phyloP scores from a whole-genome alignment of 148 eudicot genomes.

The Agrostemma githago region DNA sequence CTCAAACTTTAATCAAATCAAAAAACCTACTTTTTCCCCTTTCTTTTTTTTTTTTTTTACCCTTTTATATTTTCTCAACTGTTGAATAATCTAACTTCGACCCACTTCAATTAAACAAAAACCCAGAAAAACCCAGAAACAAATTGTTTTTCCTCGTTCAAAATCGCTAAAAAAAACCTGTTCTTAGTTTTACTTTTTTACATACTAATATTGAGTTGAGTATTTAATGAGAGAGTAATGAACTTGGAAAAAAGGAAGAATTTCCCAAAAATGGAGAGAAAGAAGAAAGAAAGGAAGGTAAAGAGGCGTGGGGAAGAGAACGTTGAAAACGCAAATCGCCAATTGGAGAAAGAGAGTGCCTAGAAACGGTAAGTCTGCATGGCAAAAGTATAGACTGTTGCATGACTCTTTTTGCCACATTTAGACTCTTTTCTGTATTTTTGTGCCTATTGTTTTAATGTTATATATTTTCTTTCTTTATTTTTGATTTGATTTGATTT shows the following conservation, averaged over 20 bases:
- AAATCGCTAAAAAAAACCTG: background rate
- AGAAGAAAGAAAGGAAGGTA: constrained; percentile 22
- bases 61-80: background rate
- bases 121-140: constrained; percentile 30
- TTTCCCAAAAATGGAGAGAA: constrained; percentile 41
- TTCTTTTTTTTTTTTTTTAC: background rate
- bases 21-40: constrained; percentile 1
- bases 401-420: constrained; percentile 55
- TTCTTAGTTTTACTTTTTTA: background rate
- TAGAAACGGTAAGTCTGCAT: constrained; percentile 80
- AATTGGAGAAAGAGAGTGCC: constrained; percentile 41
- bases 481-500: background rate
- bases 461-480: background rate
- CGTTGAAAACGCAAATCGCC: constrained; percentile 26
- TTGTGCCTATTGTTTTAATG: constrained; percentile 8
- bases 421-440: constrained; percentile 32
- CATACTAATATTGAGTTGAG: background rate
- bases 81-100: constrained; percentile 20
- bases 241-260: constrained; percentile 28
- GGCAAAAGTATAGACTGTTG: constrained; percentile 42
- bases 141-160: background rate
- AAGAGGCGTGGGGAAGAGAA: constrained; percentile 28
- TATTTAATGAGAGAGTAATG: constrained; percentile 4
- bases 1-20: background rate
- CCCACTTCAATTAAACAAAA: constrained; percentile 36